These are phyloP conservation scores for Phaeosphaeriaceae sp. DNA, from an alignment of 2,329 filamentous ascomycete genomes.

Conservation along the genomic window DNA sequence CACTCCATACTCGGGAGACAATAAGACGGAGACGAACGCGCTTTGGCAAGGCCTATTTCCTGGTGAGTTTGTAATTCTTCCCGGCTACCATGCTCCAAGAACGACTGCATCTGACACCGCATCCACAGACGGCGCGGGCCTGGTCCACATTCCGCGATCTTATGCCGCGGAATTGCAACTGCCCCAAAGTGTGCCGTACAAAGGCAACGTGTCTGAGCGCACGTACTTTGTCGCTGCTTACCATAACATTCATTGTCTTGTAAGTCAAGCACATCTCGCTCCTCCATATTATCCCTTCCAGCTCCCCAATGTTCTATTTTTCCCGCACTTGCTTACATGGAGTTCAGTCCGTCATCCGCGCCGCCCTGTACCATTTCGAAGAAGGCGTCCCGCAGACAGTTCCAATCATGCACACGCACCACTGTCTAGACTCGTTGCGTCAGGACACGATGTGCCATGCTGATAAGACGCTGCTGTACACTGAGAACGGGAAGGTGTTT, in stretches of 20 bases:
- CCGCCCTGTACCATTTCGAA: neutral
- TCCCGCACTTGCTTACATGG: neutral
- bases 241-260: conserved; percentile 4
- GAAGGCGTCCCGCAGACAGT: conserved; percentile 1
- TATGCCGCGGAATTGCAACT: neutral
- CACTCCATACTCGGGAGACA: neutral
- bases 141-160: neutral
- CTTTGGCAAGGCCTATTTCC: neutral
- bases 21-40: conserved; percentile 1
- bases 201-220: neutral
- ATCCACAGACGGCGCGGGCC: neutral
- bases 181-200: neutral
- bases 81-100: too few relatives aligned
- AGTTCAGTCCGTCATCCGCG: neutral
- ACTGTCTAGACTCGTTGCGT: conserved; percentile 1
- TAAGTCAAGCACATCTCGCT: neutral
- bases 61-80: too few relatives aligned
- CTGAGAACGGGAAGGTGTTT: conserved; percentile 2
- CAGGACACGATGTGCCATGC: conserved; percentile 3
- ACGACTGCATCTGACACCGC: neutral
- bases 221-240: neutral
- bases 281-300: neutral
- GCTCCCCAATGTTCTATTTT: neutral
- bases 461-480: neutral
- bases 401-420: neutral